These are phyloP conservation scores for Saccharomyces hybrid DNA, from an alignment of 1,139 yeast genomes.

Conservation along the genomic window DNA sequence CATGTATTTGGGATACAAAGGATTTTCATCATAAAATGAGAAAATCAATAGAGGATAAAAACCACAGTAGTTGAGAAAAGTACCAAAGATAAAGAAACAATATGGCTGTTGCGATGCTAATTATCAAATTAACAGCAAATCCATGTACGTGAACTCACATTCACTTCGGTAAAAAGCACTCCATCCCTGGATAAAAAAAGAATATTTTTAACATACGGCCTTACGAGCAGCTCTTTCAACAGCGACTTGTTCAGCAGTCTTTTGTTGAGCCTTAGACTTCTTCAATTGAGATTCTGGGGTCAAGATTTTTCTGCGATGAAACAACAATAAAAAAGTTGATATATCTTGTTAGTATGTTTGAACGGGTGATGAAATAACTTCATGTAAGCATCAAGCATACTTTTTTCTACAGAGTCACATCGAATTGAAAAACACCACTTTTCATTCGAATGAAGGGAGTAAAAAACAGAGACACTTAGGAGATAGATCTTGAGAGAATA, in stretches of 20 bases:
- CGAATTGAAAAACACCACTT: constrained; percentile 34
- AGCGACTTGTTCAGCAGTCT: too few species aligned
- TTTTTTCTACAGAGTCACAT: constrained; percentile 22
- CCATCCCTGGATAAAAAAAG: background rate
- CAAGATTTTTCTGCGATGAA: too few species aligned
- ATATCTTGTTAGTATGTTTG: background rate
- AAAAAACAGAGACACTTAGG: constrained; percentile 27
- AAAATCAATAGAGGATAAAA: constrained; percentile 5
- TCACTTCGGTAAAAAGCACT: background rate
- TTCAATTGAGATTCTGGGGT: too few species aligned
- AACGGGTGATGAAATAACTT: background rate
- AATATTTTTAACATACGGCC: too few species aligned
- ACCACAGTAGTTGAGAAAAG: background rate
- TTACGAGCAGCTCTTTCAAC: too few species aligned
- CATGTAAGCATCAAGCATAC: background rate
- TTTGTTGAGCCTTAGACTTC: too few species aligned
- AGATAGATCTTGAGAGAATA: constrained; percentile 6
- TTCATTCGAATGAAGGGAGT: constrained; percentile 32
- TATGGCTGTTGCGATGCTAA: background rate
- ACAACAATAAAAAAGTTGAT: too few species aligned
- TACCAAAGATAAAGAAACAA: background rate
- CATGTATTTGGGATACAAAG: constrained; percentile 49
- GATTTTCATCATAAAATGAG: constrained; percentile 30
- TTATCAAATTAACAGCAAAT: background rate
- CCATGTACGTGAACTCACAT: background rate